Conservation (phyloP, 768 basidiomycete species). For the Kwoniella newhampshirensis region DNA sequence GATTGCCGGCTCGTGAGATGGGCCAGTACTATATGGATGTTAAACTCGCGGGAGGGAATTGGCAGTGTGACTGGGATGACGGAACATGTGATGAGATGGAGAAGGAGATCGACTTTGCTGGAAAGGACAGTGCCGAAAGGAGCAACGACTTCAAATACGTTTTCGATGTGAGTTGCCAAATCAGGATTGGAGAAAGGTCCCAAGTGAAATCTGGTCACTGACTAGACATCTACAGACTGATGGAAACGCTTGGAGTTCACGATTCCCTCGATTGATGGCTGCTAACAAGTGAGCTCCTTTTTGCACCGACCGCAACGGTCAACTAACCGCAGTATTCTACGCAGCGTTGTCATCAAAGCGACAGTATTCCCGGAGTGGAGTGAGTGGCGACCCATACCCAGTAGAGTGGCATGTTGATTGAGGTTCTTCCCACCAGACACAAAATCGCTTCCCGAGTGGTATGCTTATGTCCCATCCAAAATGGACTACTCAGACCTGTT, state of each 20-base stretch:
- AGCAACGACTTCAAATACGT: conserved; percentile 55
- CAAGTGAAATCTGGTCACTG: conserved; percentile 1
- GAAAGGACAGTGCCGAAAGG: conserved; percentile 49
- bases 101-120: conserved; percentile 48
- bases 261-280: conserved; percentile 54
- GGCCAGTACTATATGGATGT: conserved; percentile 53
- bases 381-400: conserved; percentile 17
- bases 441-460: conserved; percentile 53
- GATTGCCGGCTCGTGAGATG: conserved; percentile 38
- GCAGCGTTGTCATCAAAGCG: conserved; percentile 54
- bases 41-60: conserved; percentile 50
- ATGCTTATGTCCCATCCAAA: conserved; percentile 54
- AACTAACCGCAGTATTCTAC: conserved; percentile 1
- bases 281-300: conserved; percentile 46
- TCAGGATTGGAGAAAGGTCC: neutral
- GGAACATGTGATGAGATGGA: conserved; percentile 54
- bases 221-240: conserved; percentile 39
- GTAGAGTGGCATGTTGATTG: conserved; percentile 7
- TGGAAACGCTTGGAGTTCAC: conserved; percentile 54
- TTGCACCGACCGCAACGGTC: neutral
- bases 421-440: conserved; percentile 35
- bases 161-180: conserved; percentile 48
- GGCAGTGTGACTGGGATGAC: conserved; percentile 53
- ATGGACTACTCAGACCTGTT: conserved; percentile 55
- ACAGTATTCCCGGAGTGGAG: conserved; percentile 55